Evolutionary conservation across 2,329 filamentous ascomycete species (phyloP).

Genomic region (Aaosphaeria pasadenensis): DNA sequence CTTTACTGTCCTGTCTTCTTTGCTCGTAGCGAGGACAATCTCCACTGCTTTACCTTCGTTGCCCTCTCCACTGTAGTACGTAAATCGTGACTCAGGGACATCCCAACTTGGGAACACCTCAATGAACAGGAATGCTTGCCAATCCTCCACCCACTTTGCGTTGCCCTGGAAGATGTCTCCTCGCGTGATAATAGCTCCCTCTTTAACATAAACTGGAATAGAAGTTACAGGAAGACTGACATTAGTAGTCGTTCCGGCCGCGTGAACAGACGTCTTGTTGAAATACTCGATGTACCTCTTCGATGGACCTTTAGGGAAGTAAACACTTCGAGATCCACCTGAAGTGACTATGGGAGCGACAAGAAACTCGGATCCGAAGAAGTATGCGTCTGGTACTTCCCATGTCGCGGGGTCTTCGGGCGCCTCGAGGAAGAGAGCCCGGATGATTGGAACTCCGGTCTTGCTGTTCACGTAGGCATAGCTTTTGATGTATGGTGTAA

Average conservation of each 20-base stretch:
- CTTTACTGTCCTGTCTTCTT: slow-evolving; percentile 4
- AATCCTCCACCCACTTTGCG: slow-evolving; percentile 31
- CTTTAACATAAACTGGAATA: slow-evolving; percentile 31
- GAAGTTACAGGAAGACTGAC: slow-evolving; percentile 16
- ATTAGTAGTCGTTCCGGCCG: slow-evolving; percentile 14
- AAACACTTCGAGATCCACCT: slow-evolving; percentile 24
- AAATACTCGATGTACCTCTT: slow-evolving; percentile 33
- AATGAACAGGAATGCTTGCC: slow-evolving; percentile 26
- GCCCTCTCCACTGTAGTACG: slow-evolving; percentile 20
- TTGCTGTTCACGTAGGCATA: slow-evolving; percentile 26
- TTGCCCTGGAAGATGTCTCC: slow-evolving; percentile 35
- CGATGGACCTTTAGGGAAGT: slow-evolving; percentile 24
- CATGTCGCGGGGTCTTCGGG: slow-evolving; percentile 21
- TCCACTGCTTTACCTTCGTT: slow-evolving; percentile 5
- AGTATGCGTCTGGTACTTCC: slow-evolving; percentile 26
- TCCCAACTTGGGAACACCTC: slow-evolving; percentile 30
- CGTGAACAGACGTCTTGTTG: slow-evolving; percentile 17
- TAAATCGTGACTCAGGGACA: slow-evolving; percentile 18
- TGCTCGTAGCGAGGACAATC: slow-evolving; percentile 10
- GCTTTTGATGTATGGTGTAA: slow-evolving; percentile 33
- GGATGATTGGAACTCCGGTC: slow-evolving; percentile 31
- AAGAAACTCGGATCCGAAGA: slow-evolving; percentile 32
- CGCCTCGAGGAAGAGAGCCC: slow-evolving; percentile 35
- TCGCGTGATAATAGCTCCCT: slow-evolving; percentile 31
- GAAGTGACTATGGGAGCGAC: slow-evolving; percentile 31